Percentiles rank a stretch among this genome's conserved stretches.
phyloP scores from a whole-genome alignment of 148 eudicot species.

The Silene latifolia region DNA sequence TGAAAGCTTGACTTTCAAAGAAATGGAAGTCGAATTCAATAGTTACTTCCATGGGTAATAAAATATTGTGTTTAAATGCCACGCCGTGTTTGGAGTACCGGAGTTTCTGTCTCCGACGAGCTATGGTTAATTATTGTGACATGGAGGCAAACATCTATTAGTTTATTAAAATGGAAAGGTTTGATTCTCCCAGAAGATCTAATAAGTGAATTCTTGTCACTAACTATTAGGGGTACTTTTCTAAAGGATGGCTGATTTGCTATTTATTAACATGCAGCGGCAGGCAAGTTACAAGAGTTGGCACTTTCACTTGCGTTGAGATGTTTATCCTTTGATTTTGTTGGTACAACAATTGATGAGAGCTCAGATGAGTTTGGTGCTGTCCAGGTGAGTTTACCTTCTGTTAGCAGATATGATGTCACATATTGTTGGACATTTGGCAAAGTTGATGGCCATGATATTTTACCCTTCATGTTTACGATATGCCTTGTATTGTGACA shows the following conservation, averaged over 20 bases:
- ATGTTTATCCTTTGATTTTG: conserved; percentile 90
- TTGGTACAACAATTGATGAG: conserved; percentile 87
- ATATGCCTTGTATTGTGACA: conserved; percentile 28
- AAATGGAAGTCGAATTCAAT: background rate
- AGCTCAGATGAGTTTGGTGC: conserved; percentile 95
- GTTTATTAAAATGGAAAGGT: background rate
- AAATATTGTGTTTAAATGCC: background rate
- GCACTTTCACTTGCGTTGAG: conserved; percentile 81
- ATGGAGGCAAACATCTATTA: background rate
- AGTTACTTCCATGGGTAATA: background rate
- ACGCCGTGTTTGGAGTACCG: background rate
- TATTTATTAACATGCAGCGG: conserved; percentile 41
- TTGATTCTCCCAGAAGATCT: background rate
- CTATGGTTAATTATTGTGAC: background rate
- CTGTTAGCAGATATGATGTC: background rate
- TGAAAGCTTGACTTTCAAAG: background rate
- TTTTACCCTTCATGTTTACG: conserved; percentile 11
- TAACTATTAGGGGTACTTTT: background rate
- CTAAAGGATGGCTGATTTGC: conserved; percentile 13
- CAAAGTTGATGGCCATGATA: background rate
- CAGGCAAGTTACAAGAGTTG: conserved; percentile 71
- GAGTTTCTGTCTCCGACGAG: background rate
- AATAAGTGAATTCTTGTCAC: conserved; percentile 2
- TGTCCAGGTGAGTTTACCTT: conserved; percentile 55
- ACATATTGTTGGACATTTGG: conserved; percentile 9